Base-by-base conservation (phyloP, 2,329 filamentous ascomycete species). In the Beauveria brongniartii region DNA sequence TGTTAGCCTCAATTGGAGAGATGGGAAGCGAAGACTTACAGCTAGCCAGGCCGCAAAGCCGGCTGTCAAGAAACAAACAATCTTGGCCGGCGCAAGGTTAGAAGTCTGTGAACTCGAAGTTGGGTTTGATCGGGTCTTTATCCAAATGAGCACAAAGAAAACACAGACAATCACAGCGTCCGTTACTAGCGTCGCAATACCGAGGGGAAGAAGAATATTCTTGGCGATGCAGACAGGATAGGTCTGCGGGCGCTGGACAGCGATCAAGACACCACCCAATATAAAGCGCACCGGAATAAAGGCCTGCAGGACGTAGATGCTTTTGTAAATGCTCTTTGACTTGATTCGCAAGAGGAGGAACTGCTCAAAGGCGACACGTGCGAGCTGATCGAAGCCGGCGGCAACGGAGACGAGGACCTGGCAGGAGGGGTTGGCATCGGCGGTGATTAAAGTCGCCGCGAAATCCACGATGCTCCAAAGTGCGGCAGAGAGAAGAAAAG, bases 391-490 rank as follows among this genome's bases (percentile, higher is more conserved):
- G 69, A 85, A 83, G 26, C 78, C 65, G 9, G 81, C 76, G 52
- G 79, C 77, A 65, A 85, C 79, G 40, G 78, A 73, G 50, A 83
- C 73, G 60, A 77, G 75, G 58, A 81, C 69, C 68, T 84, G 81
- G 67, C 83, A 86, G 14, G 74, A 72, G 18, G 51, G 9, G 14
- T 48, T 55, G 41, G 41, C 58, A 74, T 70, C 20, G 72, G 62
- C 37, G 69, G 70, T 40, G 75, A 68, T 74, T 58, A 82, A 68
- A 26, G 79, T 78, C 30, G 80, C 71, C 59, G 80, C 71, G 64
- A 85, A 85, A 61, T 77, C 77, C 63, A 76, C 69, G 46, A 80
- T 71, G 52, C 81, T 81, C 83, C 83, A 86, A 54, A 82, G 73
- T 65, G 77, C 76, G 34, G 80, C 75, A 61, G 77, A 74, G 28